These are phyloP conservation scores for Chlorophyllum brunneum DNA, from an alignment of 768 basidiomycete genomes.

Conservation along the genomic window DNA sequence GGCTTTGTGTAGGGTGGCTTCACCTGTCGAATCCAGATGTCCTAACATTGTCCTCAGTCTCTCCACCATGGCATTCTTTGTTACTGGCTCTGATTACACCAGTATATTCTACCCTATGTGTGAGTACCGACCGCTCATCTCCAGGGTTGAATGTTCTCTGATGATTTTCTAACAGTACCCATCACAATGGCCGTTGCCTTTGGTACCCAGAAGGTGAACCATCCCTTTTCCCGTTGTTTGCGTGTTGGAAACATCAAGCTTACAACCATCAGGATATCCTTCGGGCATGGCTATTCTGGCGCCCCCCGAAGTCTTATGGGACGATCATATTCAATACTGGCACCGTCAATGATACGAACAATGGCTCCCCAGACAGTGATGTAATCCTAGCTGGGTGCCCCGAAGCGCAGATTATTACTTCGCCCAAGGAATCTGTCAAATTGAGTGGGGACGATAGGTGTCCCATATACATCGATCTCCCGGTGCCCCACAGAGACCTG, in stretches of 20 bases:
- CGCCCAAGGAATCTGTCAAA: too few species aligned
- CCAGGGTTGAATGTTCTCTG: neutral
- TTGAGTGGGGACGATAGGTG: too few species aligned
- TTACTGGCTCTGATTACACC: neutral
- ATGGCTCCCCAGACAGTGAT: neutral
- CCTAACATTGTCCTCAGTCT: neutral
- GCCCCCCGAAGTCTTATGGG: neutral
- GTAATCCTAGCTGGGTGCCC: neutral
- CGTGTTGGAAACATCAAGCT: neutral
- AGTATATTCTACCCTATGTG: neutral
- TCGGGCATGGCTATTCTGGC: slow-evolving; percentile 1
- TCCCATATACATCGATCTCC: too few species aligned
- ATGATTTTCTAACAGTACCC: neutral
- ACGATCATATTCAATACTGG: neutral
- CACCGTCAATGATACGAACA: neutral
- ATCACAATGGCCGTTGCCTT: neutral
- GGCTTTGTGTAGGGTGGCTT: neutral
- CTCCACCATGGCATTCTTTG: neutral
- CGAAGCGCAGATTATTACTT: too few species aligned
- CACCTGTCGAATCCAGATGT: neutral
- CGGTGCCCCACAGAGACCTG: too few species aligned
- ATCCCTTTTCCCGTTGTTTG: neutral
- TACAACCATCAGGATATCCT: neutral
- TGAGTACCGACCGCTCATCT: neutral
- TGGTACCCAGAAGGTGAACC: neutral